Evolutionary conservation across 257 asterid genomes (phyloP).

Genomic region (Oldenlandia corymbosa): DNA sequence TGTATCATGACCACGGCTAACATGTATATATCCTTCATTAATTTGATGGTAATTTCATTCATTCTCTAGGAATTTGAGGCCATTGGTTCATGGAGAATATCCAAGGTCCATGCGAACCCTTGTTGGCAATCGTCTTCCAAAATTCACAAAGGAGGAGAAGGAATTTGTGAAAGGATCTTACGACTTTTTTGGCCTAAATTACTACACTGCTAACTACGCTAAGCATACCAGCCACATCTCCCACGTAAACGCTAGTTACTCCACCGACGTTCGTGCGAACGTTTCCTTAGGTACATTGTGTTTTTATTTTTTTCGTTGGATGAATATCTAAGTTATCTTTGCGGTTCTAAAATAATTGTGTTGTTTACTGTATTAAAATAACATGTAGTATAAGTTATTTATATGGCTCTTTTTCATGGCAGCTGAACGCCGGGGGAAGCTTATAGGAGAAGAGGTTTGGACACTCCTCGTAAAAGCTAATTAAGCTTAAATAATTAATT

Average conservation of each 20-base stretch:
- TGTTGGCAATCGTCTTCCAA: background rate
- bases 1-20: too few species aligned
- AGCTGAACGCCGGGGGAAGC: background rate
- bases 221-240: background rate
- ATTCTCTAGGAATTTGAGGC: background rate
- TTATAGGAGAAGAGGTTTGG: background rate
- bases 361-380: background rate
- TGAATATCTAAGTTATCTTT: too few species aligned
- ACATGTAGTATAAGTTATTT: too few species aligned
- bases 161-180: background rate
- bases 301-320: background rate
- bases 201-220: slow-evolving; percentile 6
- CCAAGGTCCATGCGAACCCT: slow-evolving; percentile 8
- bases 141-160: background rate
- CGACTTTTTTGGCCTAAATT: slow-evolving; percentile 14
- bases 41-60: background rate
- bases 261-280: background rate
- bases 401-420: background rate
- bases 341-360: too few species aligned
- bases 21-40: background rate
- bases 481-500: too few species aligned
- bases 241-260: background rate
- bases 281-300: background rate
- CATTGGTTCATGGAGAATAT: slow-evolving; percentile 3
- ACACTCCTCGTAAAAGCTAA: too few species aligned